Base-by-base conservation (phyloP, 345 rosid species). In the Raphanus sativus region DNA sequence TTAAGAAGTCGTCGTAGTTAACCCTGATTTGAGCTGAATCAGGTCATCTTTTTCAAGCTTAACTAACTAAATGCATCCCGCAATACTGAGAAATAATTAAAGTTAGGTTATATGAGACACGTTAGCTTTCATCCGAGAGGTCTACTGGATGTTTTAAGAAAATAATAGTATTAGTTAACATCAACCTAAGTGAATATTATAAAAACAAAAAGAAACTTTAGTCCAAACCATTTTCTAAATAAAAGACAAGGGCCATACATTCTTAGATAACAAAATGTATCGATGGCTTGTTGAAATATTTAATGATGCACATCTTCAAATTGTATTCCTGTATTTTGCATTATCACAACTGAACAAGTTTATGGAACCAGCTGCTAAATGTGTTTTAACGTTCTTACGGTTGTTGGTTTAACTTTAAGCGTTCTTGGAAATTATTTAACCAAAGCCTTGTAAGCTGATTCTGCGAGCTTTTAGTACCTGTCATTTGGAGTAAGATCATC, bases 1-100 rank as follows among this genome's bases (percentile, higher is more conserved):
- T 66, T 78, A 50, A 62, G 21, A 61, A 45, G 38, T 60, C 9
- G 16, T 62, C 73, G 60, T 73, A 36, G 74, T 67, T 73, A 36
- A 67, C 73, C 64, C 33, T 72, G 50, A 65, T 71, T 45, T 65
- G 30, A 71, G 10, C 76, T 65, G 45, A 64, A 29, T 65, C 29
- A 32, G 67, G 72, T 65, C 67, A 65, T 13, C 61, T 21, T 77
- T 72, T 29, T 40, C 38, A 71, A 40, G 62, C 70, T 45, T 65
- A 65, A 58, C 68, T 45, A 72, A 72, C 40, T 28, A 52, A 62
- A 8, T 15, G 1, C 36, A 48, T 11, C 56, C 48, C 4, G 30
- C 3, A 28, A 28, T 2, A 60, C 52, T 28, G 8, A 25, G 32
- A 30, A 30, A 12, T 62, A 62, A 16, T 52, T 52, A 52, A 10